Base-by-base conservation (phyloP, 2,329 filamentous ascomycete species). In the Fusarium sp. region DNA sequence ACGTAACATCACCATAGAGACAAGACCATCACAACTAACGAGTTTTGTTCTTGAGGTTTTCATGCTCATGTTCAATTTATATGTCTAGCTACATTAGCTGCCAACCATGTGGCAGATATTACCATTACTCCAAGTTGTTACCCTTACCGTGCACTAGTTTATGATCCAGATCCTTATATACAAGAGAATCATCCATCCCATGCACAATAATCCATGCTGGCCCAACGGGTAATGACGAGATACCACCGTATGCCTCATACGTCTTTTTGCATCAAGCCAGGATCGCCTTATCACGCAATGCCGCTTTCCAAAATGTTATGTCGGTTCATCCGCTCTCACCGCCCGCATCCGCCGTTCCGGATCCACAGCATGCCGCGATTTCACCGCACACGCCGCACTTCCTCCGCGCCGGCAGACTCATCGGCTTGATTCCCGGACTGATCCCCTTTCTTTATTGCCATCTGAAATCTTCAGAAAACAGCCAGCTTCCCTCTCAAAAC, bases 251-350 rank as follows among this genome's bases (percentile, higher is more conserved):
- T 56, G 63, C 47, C 39, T 51, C 62, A 54, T 44, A 41, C 38
- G 28, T 64, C 43, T 56, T 63, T 57, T 28, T 47, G 32, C 35
- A 54, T 65, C 22, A 46, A 47, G 41, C 53, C 57, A 31, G 47
- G 66, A 65, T 58, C 38, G 64, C 56, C 48, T 50, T 46, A 70
- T 69, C 68, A 68, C 68, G 66, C 68, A 71, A 70, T 70, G 53
- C 58, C 53, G 44, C 48, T 55, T 49, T 46, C 46, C 57, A 53
- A 58, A 39, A 53, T 54, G 56, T 47, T 35, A 24, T 35, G 42
- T 66, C 48, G 63, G 55, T 48, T 66, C 51, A 64, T 57, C 64
- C 59, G 59, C 35, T 49, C 50, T 60, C 58, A 57, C 53, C 54
- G 50, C 53, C 61, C 49, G 40, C 53, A 49, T 25, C 47, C 53